Conservation (phyloP, 352 stramenopile genomes). For the Phytophthora pinifolia region DNA sequence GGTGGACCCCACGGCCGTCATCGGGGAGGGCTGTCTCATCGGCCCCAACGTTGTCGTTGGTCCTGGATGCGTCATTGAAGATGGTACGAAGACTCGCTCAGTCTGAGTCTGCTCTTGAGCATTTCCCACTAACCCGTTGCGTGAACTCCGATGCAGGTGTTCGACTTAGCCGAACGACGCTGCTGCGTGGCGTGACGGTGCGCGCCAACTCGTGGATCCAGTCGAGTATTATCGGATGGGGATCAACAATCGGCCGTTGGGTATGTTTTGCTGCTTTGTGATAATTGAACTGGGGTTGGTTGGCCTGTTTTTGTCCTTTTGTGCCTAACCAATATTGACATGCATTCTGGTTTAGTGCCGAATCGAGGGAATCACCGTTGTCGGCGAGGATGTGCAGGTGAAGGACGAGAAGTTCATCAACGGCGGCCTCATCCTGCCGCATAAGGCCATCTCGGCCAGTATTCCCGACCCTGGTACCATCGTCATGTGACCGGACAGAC, state of each 20-base stretch:
- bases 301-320: too few species aligned
- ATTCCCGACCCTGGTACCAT: slow-evolving; percentile 87
- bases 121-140: not conserved
- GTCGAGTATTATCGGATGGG: slow-evolving; percentile 90
- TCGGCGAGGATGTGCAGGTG: slow-evolving; percentile 87
- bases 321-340: not conserved
- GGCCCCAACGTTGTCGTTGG: slow-evolving; percentile 87
- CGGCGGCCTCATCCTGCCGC: slow-evolving; percentile 82
- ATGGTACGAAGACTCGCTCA: slow-evolving; percentile 40
- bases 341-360: slow-evolving; percentile 52
- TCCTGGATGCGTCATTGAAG: slow-evolving; percentile 81
- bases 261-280: slow-evolving; percentile 33
- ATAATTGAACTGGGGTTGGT: too few species aligned
- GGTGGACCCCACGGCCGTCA: slow-evolving; percentile 73
- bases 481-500: slow-evolving; percentile 66
- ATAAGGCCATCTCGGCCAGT: slow-evolving; percentile 87
- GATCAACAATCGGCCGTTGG: slow-evolving; percentile 84
- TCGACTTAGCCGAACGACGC: slow-evolving; percentile 76
- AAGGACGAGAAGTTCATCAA: slow-evolving; percentile 91
- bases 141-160: slow-evolving; percentile 42
- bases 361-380: slow-evolving; percentile 81
- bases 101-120: not conserved
- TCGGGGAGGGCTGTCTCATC: slow-evolving; percentile 80
- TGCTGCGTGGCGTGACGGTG: slow-evolving; percentile 77
- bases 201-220: slow-evolving; percentile 84